phyloP scores from a whole-genome alignment of 805 yeast genomes.

The Monosporozyma servazzii region DNA sequence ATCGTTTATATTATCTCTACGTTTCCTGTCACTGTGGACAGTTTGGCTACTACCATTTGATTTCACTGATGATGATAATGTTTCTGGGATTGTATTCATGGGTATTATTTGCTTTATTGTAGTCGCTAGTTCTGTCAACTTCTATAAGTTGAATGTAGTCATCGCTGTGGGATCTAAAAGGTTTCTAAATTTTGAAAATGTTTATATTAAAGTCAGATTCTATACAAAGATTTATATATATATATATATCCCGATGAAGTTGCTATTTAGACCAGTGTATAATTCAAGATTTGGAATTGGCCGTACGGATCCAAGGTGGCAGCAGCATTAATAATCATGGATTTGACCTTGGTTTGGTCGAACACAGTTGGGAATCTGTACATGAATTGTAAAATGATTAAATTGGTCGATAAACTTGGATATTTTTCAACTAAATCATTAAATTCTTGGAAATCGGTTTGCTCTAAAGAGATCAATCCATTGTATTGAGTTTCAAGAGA shows the following conservation, averaged over 20 bases:
- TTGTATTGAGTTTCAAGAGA: constrained; percentile 21
- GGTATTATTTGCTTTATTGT: neutral
- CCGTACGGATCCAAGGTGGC: constrained; percentile 19
- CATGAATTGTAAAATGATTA: constrained; percentile 16
- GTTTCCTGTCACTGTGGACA: constrained; percentile 34
- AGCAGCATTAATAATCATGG: constrained; percentile 14
- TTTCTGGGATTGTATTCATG: constrained; percentile 13
- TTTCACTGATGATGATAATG: constrained; percentile 15
- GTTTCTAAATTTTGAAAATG: neutral
- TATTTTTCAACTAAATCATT: constrained; percentile 8
- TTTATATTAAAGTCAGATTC: neutral
- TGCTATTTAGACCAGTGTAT: constrained; percentile 11
- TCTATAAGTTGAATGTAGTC: neutral
- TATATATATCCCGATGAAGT: neutral
- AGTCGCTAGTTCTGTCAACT: neutral
- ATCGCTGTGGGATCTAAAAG: neutral
- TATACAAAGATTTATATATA: neutral
- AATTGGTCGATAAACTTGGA: constrained; percentile 1
- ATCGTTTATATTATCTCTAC: constrained; percentile 50
- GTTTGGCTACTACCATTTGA: constrained; percentile 14
- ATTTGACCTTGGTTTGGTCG: constrained; percentile 9
- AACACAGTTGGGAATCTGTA: constrained; percentile 3
- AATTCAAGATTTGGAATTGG: constrained; percentile 20
- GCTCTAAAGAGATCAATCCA: constrained; percentile 14
- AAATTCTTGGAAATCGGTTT: constrained; percentile 13